Evolutionary conservation across 345 rosid genomes (phyloP).

Genomic region (Linum trigynum): DNA sequence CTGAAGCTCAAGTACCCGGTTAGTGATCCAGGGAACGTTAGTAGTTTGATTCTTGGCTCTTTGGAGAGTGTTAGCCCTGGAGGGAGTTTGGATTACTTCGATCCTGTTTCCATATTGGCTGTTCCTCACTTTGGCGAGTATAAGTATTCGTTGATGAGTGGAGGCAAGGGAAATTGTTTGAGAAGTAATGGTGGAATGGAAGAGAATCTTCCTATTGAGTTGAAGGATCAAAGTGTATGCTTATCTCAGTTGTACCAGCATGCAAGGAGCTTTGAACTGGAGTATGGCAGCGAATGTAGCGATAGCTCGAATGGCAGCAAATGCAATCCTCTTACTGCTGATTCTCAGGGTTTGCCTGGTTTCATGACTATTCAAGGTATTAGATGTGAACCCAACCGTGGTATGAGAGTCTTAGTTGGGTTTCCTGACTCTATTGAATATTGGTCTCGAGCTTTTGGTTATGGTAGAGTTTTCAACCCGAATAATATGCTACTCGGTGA

Average conservation of each 20-base stretch:
- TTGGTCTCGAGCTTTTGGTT: slow-evolving; percentile 41
- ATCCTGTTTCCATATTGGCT: slow-evolving; percentile 52
- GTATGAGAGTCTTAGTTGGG: slow-evolving; percentile 8
- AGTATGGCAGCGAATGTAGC: slow-evolving; percentile 19
- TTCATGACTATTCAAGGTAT: slow-evolving; percentile 30
- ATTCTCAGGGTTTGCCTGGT: slow-evolving; percentile 17
- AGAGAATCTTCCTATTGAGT: slow-evolving; percentile 20
- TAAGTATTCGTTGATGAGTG: slow-evolving; percentile 38
- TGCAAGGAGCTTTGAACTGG: slow-evolving; percentile 14
- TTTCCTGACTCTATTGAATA: slow-evolving; percentile 10
- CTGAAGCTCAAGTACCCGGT: slow-evolving; percentile 53
- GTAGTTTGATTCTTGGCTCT: slow-evolving; percentile 52
- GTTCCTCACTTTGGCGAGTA: slow-evolving; percentile 35
- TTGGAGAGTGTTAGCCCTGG: slow-evolving; percentile 38
- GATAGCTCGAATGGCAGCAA: slow-evolving; percentile 14
- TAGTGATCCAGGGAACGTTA: slow-evolving; percentile 25
- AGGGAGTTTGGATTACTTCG: slow-evolving; percentile 30
- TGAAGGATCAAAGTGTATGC: slow-evolving; percentile 10
- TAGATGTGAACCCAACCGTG: slow-evolving; percentile 25
- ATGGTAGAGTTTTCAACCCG: slow-evolving; percentile 30
- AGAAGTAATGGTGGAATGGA: slow-evolving; percentile 25
- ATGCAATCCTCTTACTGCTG: not conserved
- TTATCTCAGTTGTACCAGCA: slow-evolving; percentile 17
- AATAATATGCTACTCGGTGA: slow-evolving; percentile 44
- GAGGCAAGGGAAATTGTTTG: slow-evolving; percentile 22